Conservation (phyloP, 306 rosid genomes). For the Quercus bicolor region DNA sequence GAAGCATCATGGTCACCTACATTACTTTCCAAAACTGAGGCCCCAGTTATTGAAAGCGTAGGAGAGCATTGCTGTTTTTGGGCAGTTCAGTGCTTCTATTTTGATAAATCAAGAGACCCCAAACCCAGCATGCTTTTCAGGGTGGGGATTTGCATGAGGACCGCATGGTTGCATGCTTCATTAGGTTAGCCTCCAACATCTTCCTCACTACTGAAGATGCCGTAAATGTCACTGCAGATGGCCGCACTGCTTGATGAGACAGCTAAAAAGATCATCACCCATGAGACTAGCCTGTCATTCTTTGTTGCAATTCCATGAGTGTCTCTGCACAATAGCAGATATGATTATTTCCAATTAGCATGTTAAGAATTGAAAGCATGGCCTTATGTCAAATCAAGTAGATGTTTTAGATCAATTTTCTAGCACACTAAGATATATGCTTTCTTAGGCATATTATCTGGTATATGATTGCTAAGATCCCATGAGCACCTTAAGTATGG, state of each 20-base stretch:
- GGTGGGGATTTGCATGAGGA: not conserved
- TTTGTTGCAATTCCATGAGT: conserved; percentile 57
- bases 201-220: conserved; percentile 30
- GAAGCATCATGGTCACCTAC: not conserved
- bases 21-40: not conserved
- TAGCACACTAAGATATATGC: not conserved
- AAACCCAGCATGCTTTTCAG: not conserved
- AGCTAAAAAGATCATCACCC: conserved; percentile 60
- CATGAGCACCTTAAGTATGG: not conserved
- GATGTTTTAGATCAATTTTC: not conserved
- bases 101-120: not conserved
- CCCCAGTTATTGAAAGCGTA: not conserved
- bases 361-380: not conserved
- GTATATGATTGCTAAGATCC: not conserved
- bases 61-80: conserved; percentile 1
- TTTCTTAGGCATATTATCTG: not conserved
- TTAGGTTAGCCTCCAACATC: conserved; percentile 27
- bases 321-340: conserved; percentile 39
- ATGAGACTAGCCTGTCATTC: conserved; percentile 47
- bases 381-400: not conserved
- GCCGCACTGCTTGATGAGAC: conserved; percentile 59
- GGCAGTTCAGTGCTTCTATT: conserved; percentile 11
- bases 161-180: not conserved
- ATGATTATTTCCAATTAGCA: not conserved
- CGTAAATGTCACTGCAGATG: conserved; percentile 55